Base-by-base conservation (phyloP, 495 filamentous ascomycete species). In the Jackrogersella multiformis region DNA sequence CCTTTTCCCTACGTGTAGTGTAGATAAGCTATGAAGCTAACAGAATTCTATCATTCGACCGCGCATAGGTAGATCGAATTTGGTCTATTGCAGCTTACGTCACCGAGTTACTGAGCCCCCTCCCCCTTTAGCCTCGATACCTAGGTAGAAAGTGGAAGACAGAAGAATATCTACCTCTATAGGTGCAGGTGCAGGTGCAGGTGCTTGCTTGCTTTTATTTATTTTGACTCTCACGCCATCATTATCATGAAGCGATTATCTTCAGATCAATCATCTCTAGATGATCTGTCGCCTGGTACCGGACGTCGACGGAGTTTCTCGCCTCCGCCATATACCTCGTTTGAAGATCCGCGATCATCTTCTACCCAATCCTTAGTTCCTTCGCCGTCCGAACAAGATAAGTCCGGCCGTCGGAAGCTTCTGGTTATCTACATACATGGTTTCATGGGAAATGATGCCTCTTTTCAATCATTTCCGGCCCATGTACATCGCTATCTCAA, bases 371-470 rank as follows among this genome's bases (percentile, higher is more conserved):
- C 88, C 5, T 77, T 91, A 48, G 75, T 82, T 7, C 84, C 88
- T 0, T 78, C 82, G 13, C 70, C 79, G 5, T 75, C 76, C 10
- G 75, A 74, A 13, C 26, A 76, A 20, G 76, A 78, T 49, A 71
- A 77, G 12, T 66, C 63, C 28, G 71, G 70, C 8, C 77, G 83
- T n/a, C 76, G 93, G 58, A 90, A 78, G 26, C 80, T 98, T 10
- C 81, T 98, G 1, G 68, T 97, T 8, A 78, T 98, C 20, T 97
- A 92, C 73, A 88, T 98, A 69, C 93, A 97, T 78, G 94, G 94
- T 41, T 97, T 97, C 79, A 92, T 93, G 86, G 94, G 94, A 24
- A 89, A 90, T 48, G 92, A 96, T 76, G 89, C 88, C 13, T 94
- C 90, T 64, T 98, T 98, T 70, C 88, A 89, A 61, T 89, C 88